Evolutionary conservation across 352 stramenopile genomes (phyloP), one percentile per base, ranked within the genome.

Genomic region (Saprolegnia parasitica): DNA sequence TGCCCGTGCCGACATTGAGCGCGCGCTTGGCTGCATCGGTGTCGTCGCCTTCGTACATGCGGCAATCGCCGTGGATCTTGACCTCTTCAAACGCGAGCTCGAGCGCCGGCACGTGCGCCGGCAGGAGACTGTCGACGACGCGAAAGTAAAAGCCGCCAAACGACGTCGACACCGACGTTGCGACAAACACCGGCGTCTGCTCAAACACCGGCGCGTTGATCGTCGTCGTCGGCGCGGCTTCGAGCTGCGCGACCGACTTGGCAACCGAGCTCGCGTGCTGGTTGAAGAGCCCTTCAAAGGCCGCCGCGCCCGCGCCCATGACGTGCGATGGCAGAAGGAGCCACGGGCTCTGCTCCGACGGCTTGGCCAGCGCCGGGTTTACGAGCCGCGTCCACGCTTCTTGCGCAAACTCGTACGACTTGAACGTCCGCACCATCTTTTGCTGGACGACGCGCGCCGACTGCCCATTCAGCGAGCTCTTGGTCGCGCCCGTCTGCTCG

Each of bases 71-170:
- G 49, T 91, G 89, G 55, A 95, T 78, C 1, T 77, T 79, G 16
- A 94, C 64, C 42, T 95, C 87, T 62, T 94, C 87, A 20, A 91
- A 57, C 18, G 82, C 93, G 32, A 83, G 70, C 62, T 95, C 87
- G n/a, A 95, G 77, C 16, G 86, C 84, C n/a, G 87, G 82, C 9
- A 87, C 65, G 26, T 83, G 83, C 57, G 84, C 74, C 0, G 86
- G 84, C 35, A 94, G 57, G 75, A 89, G 90, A 29, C 93, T 84
- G 68, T 95, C 87, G 56, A 94, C 88, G 50, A 95, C 68, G 0
- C 87, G 86, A 20, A 95, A 78, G 74, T 94, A 95, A 68, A 95
- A 94, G 0, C 87, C 87, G 13, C 87, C 87, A 76, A 95, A 95
- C 15, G 84, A 85, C 35, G 87, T 94, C 32, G 80, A 87, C 11